phyloP scores from a whole-genome alignment of 257 asterid genomes.

The Phtheirospermum japonicum region DNA sequence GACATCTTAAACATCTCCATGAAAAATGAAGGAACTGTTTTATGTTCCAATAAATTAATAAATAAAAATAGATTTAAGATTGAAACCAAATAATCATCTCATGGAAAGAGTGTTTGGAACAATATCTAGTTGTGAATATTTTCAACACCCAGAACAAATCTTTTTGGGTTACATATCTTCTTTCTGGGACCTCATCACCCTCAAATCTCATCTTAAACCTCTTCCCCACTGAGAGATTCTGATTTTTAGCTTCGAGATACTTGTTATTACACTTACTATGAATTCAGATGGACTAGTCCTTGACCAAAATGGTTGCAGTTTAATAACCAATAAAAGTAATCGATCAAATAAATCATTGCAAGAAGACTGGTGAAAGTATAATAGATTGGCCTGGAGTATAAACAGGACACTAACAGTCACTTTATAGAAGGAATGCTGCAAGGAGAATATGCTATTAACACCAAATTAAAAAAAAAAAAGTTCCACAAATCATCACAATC shows the following conservation, averaged over 20 bases:
- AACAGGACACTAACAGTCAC: background rate
- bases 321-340: constrained; percentile 5
- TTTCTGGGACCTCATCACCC: constrained; percentile 96
- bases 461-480: background rate
- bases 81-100: too few relatives aligned
- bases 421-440: background rate
- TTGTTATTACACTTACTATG: constrained; percentile 74
- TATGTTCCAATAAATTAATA: too few relatives aligned
- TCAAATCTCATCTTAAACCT: constrained; percentile 97
- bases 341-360: background rate
- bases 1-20: too few relatives aligned
- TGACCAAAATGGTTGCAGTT: constrained; percentile 31
- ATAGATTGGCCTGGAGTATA: background rate
- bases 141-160: background rate
- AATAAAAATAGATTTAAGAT: too few relatives aligned
- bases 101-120: too few relatives aligned
- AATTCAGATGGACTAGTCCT: constrained; percentile 98
- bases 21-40: too few relatives aligned
- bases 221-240: constrained; percentile 90
- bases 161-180: constrained; percentile 52
- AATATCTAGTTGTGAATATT: constrained; percentile 8
- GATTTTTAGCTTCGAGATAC: constrained; percentile 87
- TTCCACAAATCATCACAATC: too few relatives aligned
- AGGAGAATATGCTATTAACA: background rate
- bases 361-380: too few relatives aligned